phyloP scores from a whole-genome alignment of 148 eudicot species.

The Rhododendron kiyosumense region DNA sequence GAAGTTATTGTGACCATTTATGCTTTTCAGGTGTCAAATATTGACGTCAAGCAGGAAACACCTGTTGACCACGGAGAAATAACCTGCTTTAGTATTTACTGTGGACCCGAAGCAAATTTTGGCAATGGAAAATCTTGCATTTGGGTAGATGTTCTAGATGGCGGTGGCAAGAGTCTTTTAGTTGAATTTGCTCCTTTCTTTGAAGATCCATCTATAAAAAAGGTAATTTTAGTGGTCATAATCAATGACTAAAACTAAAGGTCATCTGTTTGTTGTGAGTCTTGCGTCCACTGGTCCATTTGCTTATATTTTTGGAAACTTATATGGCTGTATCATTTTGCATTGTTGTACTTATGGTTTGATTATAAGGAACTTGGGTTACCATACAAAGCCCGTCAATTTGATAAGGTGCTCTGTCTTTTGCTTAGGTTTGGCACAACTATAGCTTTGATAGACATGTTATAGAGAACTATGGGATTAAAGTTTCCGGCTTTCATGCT shows the following conservation, averaged over 20 bases:
- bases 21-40: constrained; percentile 64
- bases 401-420: background rate
- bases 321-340: background rate
- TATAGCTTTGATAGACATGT: constrained; percentile 97
- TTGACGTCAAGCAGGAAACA: constrained; percentile 93
- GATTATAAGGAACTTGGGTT: background rate
- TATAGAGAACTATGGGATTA: constrained; percentile 76
- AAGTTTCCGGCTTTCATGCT: constrained; percentile 84
- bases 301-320: background rate
- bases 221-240: constrained; percentile 35
- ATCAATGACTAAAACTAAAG: background rate
- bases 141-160: constrained; percentile 96
- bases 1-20: constrained; percentile 11
- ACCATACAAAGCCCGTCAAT: background rate
- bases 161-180: constrained; percentile 67
- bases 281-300: background rate
- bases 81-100: constrained; percentile 95
- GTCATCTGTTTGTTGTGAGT: background rate
- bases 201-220: constrained; percentile 74
- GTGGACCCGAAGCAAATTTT: constrained; percentile 67
- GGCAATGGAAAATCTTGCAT: constrained; percentile 87
- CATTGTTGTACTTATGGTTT: background rate
- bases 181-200: constrained; percentile 84
- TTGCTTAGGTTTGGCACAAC: constrained; percentile 95
- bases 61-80: constrained; percentile 93